A percentile compares a stretch with the other conserved stretches of the same genome.
phyloP scores from a whole-genome alignment of 2,329 filamentous ascomycete species.

The Claviceps sp. region DNA sequence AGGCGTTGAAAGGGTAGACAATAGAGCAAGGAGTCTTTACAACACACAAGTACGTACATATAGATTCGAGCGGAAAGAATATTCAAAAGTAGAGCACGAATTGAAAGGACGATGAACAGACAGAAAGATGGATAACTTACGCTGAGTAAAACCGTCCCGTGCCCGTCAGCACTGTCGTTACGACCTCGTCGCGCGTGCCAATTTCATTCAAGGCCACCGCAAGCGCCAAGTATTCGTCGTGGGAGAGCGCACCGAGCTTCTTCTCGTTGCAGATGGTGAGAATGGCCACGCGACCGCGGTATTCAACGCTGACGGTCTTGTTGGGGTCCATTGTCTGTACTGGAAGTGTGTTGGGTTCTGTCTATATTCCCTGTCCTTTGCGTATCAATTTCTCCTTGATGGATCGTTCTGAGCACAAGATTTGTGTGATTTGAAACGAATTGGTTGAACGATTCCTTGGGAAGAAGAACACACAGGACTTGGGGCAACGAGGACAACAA shows the following conservation, averaged over 20 bases:
- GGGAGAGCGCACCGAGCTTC: slow-evolving; percentile 75
- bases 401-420: no score
- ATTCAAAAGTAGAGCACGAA: no score
- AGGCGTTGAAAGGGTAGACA: no score
- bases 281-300: slow-evolving; percentile 40
- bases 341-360: not conserved
- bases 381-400: no score
- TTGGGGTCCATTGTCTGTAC: not conserved
- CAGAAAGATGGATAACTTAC: slow-evolving; percentile 32
- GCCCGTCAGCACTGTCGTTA: slow-evolving; percentile 71
- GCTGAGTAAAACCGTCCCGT: slow-evolving; percentile 82
- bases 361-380: no score
- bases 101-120: not conserved
- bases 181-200: slow-evolving; percentile 65
- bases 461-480: no score
- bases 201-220: slow-evolving; percentile 63
- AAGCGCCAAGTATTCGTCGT: slow-evolving; percentile 64
- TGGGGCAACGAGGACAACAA: no score
- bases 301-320: slow-evolving; percentile 23
- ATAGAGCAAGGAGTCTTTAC: no score
- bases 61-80: no score
- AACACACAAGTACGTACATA: no score
- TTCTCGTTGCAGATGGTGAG: slow-evolving; percentile 75
- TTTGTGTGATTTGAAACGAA: no score
- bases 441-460: no score